Conservation (phyloP, 164 flowering plant species). For the Buxus sempervirens region DNA sequence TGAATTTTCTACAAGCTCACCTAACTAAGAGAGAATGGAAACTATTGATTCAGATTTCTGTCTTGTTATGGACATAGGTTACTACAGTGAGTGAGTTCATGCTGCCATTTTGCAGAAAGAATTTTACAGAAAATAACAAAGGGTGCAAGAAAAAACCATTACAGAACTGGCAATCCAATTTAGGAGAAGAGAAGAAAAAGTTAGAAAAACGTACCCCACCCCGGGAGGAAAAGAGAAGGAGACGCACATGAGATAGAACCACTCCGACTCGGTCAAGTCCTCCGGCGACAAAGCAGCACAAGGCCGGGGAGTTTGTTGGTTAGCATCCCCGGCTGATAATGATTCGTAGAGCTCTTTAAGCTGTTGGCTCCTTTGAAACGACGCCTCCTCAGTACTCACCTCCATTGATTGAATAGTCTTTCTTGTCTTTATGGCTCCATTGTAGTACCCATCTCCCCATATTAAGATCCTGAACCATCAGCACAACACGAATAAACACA, state of each 20-base stretch:
- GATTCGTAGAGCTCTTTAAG: conserved; percentile 86
- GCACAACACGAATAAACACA: neutral
- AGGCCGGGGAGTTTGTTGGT: conserved; percentile 69
- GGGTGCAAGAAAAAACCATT: neutral
- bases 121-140: too few relatives aligned
- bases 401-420: conserved; percentile 93
- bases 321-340: conserved; percentile 63
- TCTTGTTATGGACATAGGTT: too few relatives aligned
- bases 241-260: conserved; percentile 97
- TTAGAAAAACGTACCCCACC: conserved; percentile 57
- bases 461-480: conserved; percentile 45
- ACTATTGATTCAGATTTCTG: too few relatives aligned
- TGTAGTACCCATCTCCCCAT: conserved; percentile 96
- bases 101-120: too few relatives aligned
- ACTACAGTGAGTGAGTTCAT: too few relatives aligned
- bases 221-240: conserved; percentile 91
- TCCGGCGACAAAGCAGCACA: conserved; percentile 88
- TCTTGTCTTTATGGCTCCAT: conserved; percentile 94
- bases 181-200: neutral
- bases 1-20: too few relatives aligned
- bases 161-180: neutral
- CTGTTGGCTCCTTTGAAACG: conserved; percentile 84
- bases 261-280: conserved; percentile 93
- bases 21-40: too few relatives aligned
- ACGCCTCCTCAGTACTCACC: conserved; percentile 81